Base-by-base conservation (phyloP, 257 asterid species). In the Solanum chilense region DNA sequence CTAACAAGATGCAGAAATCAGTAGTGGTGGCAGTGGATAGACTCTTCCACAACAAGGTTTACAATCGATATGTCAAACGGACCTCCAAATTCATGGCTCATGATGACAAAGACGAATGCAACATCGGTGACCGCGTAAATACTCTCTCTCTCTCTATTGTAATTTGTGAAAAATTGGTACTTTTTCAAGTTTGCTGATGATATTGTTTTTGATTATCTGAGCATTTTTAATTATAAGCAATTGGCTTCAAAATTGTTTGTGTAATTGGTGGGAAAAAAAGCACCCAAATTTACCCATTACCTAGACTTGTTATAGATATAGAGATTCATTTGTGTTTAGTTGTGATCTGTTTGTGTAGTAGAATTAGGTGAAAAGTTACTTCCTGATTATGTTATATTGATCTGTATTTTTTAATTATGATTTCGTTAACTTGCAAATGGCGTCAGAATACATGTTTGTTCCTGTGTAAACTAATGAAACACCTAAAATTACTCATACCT, bases 11-110 rank as follows among this genome's bases (percentile, higher is more conserved):
- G 98, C 96, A 97, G 96, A 97, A 95, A 84, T 95, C 98, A 78
- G 98, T 94, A 85, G 98, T 95, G 87, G 98, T 95, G 88, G 99
- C 98, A 35, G 98, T 95, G 73, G 98, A 96, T 83, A 93, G 95
- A 12, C 97, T 95, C 82, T 95, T 92, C 91, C 98, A 94, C 90
- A 91, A 95, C 92, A 93, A 92, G 89, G 88, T 93, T 88, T 96
- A 94, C 93, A 94, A 94, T 82, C 95, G 98, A 82, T 97, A 94
- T 87, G 95, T 95, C 31, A 95, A 92, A 89, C 98, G 99, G 42
- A 97, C 98, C 87, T 94, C 98, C 88, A 95, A 95, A 84, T 96
- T 96, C 92, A 95, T 95, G 99, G 98, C 99, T 2, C 98, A 96
- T 89, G 98, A 96, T 88, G 98, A 97, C 12, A 69, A 69, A 23